Percentiles rank a stretch among this genome's conserved stretches.
Conservation (phyloP, 768 basidiomycete species). For the Rhodotorula paludigena region DNA sequence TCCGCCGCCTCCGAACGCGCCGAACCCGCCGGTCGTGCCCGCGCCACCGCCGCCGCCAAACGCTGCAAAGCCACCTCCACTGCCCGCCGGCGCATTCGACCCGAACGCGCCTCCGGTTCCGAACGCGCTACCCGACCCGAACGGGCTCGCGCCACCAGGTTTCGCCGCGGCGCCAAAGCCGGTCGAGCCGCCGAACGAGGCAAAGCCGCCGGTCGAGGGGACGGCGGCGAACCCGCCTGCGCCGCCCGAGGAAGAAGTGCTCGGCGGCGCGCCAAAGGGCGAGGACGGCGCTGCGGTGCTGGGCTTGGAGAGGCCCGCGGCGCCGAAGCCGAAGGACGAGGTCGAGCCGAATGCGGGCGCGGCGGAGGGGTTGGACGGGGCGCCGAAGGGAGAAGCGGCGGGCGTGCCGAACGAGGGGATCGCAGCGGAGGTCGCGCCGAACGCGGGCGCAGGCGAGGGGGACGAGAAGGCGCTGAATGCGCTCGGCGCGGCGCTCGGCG, state of each 20-base stretch:
- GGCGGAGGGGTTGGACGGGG: not conserved
- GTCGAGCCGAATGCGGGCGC: not conserved
- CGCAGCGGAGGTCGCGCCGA: conserved; percentile 4
- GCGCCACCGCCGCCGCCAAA: not conserved
- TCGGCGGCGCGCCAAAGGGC: not conserved
- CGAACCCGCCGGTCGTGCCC: conserved; percentile 13
- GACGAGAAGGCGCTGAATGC: conserved; percentile 16
- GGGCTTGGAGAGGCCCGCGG: not conserved
- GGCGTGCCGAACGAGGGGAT: not conserved
- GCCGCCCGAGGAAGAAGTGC: not conserved
- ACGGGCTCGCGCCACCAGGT: not conserved
- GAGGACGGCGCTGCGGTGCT: not conserved
- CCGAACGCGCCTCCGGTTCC: conserved; percentile 12
- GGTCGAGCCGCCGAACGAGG: not conserved
- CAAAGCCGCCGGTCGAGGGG: not conserved
- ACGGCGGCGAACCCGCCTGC: not conserved
- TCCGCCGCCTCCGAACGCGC: no score
- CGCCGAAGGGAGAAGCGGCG: not conserved
- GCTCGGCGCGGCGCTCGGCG: not conserved
- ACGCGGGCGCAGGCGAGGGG: not conserved
- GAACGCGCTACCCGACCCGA: conserved; percentile 5
- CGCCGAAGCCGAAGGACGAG: conserved; percentile 11
- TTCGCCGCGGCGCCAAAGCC: not conserved
- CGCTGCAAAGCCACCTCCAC: conserved; percentile 1
- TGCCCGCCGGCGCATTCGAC: no score